Percentiles rank a stretch among this genome's conserved stretches.
phyloP scores from a whole-genome alignment of 2,329 filamentous ascomycete species.

The Pseudogymnoascus sp. region DNA sequence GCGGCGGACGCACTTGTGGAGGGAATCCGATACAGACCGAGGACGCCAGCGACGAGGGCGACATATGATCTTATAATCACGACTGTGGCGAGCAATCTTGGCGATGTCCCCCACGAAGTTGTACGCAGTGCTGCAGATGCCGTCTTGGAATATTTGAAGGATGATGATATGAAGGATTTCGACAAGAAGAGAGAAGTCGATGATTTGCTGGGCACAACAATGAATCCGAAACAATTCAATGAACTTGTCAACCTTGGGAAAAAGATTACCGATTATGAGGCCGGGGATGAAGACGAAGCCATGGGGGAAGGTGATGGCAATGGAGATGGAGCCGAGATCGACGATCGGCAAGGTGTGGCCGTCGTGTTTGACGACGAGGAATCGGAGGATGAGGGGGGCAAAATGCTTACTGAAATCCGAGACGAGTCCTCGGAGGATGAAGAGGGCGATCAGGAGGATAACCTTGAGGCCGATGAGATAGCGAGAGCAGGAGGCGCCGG shows the following conservation, averaged over 20 bases:
- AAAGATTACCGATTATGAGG: constrained; percentile 98
- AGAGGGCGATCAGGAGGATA: constrained; percentile 54
- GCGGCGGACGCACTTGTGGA: constrained; percentile 82
- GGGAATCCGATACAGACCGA: constrained; percentile 82
- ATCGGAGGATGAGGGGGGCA: constrained; percentile 73
- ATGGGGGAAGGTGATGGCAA: constrained; percentile 61
- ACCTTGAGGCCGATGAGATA: constrained; percentile 41
- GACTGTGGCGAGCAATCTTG: constrained; percentile 77
- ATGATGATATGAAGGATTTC: constrained; percentile 91
- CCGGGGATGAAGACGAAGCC: constrained; percentile 89
- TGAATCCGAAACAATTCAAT: constrained; percentile 89
- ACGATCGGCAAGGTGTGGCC: constrained; percentile 91
- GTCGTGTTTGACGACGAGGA: constrained; percentile 92
- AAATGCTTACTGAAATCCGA: constrained; percentile 73
- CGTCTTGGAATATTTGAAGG: constrained; percentile 83
- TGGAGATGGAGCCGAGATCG: constrained; percentile 69
- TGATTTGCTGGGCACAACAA: constrained; percentile 74
- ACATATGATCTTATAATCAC: constrained; percentile 93
- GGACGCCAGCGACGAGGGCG: constrained; percentile 82
- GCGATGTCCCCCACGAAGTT: constrained; percentile 86
- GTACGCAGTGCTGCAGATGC: constrained; percentile 91
- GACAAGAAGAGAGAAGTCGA: constrained; percentile 98
- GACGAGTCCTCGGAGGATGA: constrained; percentile 82
- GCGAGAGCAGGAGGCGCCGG: constrained; percentile 43
- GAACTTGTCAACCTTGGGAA: constrained; percentile 93